Percentiles rank a stretch among this genome's conserved stretches.
Evolutionary conservation across 2,329 filamentous ascomycete genomes (phyloP).

Genomic region (Thelonectria olida): DNA sequence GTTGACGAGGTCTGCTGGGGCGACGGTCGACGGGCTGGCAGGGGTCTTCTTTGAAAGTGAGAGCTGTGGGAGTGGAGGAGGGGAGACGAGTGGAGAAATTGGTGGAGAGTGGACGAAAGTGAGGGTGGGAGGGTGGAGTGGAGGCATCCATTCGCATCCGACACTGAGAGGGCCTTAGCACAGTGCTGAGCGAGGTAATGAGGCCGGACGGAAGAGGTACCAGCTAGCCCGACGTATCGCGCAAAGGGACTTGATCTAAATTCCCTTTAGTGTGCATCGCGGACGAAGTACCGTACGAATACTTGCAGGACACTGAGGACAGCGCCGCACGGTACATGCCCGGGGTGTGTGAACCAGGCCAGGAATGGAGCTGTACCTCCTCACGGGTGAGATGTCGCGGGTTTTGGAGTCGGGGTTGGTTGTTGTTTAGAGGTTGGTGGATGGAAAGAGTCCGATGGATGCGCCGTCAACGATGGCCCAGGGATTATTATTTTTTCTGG

Average conservation of each 20-base stretch:
- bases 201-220: not conserved
- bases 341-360: not conserved
- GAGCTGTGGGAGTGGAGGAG: conserved; percentile 13
- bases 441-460: conserved; percentile 5
- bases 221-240: not conserved
- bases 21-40: conserved; percentile 1
- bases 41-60: conserved; percentile 5
- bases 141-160: conserved; percentile 22
- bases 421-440: conserved; percentile 1
- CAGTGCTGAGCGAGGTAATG: too few relatives aligned
- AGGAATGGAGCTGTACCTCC: conserved; percentile 1
- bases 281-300: not conserved
- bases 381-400: conserved; percentile 21
- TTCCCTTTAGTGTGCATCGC: conserved; percentile 1
- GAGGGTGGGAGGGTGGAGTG: conserved; percentile 29
- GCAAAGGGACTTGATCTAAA: not conserved
- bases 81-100: conserved; percentile 9
- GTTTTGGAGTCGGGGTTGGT: conserved; percentile 8
- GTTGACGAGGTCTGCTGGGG: not conserved
- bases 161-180: conserved; percentile 8
- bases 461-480: not conserved
- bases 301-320: not conserved
- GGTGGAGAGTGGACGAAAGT: conserved; percentile 22
- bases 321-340: conserved; percentile 6
- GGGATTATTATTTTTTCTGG: conserved; percentile 5